Evolutionary conservation across 805 yeast genomes (phyloP).

Genomic region (Barnettozyma salicaria): DNA sequence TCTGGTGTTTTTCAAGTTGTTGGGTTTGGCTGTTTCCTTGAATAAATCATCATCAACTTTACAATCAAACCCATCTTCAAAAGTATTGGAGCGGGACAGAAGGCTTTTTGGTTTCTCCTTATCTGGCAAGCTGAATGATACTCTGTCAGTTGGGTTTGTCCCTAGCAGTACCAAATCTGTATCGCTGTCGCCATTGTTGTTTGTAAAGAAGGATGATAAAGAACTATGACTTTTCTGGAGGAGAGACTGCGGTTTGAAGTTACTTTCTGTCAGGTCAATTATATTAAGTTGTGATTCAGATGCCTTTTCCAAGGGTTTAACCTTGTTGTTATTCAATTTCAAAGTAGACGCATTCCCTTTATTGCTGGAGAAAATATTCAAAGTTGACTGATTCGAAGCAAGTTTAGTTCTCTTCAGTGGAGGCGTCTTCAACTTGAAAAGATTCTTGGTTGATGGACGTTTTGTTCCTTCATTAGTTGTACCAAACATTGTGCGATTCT

Average conservation of each 20-base stretch:
- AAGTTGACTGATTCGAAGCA: slow-evolving; percentile 7
- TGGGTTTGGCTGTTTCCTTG: slow-evolving; percentile 1
- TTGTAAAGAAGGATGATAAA: not conserved
- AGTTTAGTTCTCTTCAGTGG: slow-evolving; percentile 4
- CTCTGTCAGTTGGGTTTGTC: too few species aligned
- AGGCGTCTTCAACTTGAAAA: slow-evolving; percentile 6
- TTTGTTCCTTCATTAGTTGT: not conserved
- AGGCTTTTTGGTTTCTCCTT: not conserved
- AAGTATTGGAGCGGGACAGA: not conserved
- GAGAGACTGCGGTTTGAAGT: too few species aligned
- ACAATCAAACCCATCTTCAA: slow-evolving; percentile 1
- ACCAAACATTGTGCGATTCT: too few species aligned
- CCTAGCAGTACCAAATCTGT: not conserved
- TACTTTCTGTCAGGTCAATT: not conserved
- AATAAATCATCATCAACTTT: slow-evolving; percentile 5
- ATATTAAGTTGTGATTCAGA: slow-evolving; percentile 1
- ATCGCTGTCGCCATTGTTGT: not conserved
- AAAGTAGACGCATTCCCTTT: slow-evolving; percentile 2
- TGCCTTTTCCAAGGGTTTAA: slow-evolving; percentile 3
- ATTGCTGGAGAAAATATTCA: slow-evolving; percentile 6
- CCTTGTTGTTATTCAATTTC: not conserved
- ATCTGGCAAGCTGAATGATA: too few species aligned
- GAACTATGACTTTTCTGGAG: too few species aligned
- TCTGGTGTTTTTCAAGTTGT: slow-evolving; percentile 13
- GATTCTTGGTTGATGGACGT: slow-evolving; percentile 1